phyloP scores from a whole-genome alignment of 2,329 filamentous ascomycete species.

The Aspergillus chevalieri region DNA sequence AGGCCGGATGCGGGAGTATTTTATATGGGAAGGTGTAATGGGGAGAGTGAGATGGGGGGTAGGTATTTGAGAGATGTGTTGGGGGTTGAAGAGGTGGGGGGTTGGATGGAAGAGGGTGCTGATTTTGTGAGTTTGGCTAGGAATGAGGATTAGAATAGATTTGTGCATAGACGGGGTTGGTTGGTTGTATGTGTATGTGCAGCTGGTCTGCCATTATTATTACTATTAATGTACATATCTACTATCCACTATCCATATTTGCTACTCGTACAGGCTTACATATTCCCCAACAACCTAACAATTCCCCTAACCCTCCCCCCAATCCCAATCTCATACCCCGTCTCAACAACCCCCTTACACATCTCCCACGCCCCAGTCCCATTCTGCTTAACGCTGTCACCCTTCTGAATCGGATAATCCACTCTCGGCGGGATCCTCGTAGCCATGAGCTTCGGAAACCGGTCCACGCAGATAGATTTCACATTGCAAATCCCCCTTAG shows the following conservation, averaged over 20 bases:
- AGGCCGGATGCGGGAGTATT: slow-evolving; percentile 21
- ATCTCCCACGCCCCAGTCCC: slow-evolving; percentile 59
- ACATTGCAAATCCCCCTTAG: slow-evolving; percentile 76
- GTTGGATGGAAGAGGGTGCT: slow-evolving; percentile 21
- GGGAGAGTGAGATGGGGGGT: slow-evolving; percentile 11
- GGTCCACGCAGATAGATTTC: slow-evolving; percentile 82
- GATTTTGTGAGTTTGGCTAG: slow-evolving; percentile 10
- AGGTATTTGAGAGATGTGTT: slow-evolving; percentile 23
- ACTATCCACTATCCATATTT: not conserved
- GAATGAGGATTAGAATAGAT: not conserved
- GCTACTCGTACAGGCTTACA: slow-evolving; percentile 14
- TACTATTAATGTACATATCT: not conserved
- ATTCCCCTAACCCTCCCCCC: slow-evolving; percentile 36
- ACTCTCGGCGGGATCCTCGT: slow-evolving; percentile 77
- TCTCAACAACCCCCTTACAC: slow-evolving; percentile 41
- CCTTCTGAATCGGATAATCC: slow-evolving; percentile 70
- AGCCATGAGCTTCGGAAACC: slow-evolving; percentile 47
- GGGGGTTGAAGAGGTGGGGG: slow-evolving; percentile 10
- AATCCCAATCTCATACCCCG: slow-evolving; percentile 41
- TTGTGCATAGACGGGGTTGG: not conserved
- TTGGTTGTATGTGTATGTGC: not conserved
- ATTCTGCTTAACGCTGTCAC: slow-evolving; percentile 44
- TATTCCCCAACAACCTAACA: slow-evolving; percentile 32
- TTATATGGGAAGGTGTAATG: slow-evolving; percentile 18
- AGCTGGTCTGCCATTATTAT: not conserved